Base-by-base conservation (phyloP, 2,329 filamentous ascomycete genomes). In the Trichophyton rubrum region DNA sequence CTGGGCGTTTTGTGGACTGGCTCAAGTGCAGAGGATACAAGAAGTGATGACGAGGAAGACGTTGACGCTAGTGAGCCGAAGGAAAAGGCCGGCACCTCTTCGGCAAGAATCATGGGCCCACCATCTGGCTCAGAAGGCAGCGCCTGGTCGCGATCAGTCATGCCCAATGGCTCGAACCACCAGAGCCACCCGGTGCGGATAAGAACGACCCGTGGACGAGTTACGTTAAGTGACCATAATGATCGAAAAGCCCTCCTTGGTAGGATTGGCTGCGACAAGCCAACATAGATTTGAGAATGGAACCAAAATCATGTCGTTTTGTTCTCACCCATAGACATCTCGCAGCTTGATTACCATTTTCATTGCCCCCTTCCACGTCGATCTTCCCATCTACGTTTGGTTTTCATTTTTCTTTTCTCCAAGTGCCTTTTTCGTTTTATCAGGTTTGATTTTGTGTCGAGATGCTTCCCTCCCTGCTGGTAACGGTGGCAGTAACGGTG, bases 1-100 rank as follows among this genome's bases (percentile, higher is more conserved):
- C 80, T 87, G 64, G 85, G 86, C 63, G 90, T 97, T 4, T 71
- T 97, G 40, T 82, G 80, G 58, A 71, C 69, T 17, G 91, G 92
- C 35, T 82, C 80, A 41, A 79, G 83, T 35, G 90, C 92, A 3
- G 90, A 96, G 64, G 93, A 99, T 69, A 82, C 84, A 17, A 85
- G 93, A 60, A 95, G 89, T 64, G 92, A 96, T 67, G 89, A 90
- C 64, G 90, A 95, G 2, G 83, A 84, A 24, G 80, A 81, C 13
- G 77, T 82, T n/a, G 77, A 59, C 65, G 56, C 63, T 55, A 41
- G 17, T 6, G 56, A 59, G 27, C 55, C 59, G 9, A 45, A 55
- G 43, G 30, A 35, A 30, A 27, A 59, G 27, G 41, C 20, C 33
- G 15, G 11, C 17, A 15, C 17, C n/a, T 35, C 35, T 17, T 55